Evolutionary conservation across 169 alveolate genomes (phyloP).

Genomic region (Plasmodium yoelii): DNA sequence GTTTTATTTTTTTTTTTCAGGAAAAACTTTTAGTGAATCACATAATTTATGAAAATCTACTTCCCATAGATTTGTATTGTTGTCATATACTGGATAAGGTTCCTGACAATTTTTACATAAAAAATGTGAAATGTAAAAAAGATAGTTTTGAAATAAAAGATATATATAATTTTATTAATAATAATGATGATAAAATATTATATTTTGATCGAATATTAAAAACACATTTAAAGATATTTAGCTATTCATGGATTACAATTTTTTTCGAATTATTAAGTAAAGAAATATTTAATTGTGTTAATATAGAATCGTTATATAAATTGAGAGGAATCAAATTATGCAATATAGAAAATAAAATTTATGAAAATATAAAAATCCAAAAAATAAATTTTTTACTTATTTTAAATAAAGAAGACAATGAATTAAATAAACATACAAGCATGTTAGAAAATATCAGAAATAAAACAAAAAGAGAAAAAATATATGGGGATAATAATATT

Average conservation of each 20-base stretch:
- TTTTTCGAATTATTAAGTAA: conserved; percentile 37
- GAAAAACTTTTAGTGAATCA: conserved; percentile 41
- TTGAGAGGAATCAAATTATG: conserved; percentile 49
- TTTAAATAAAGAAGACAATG: conserved; percentile 33
- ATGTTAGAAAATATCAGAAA: not conserved
- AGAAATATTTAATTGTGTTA: conserved; percentile 16
- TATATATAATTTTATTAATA: conserved; percentile 17
- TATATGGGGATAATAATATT: no score
- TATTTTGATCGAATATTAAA: conserved; percentile 51
- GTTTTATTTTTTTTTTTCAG: conserved; percentile 7
- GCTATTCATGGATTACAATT: conserved; percentile 69
- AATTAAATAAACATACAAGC: conserved; percentile 8
- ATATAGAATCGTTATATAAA: conserved; percentile 28
- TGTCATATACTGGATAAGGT: conserved; percentile 20
- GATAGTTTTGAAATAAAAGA: not conserved
- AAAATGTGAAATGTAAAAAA: conserved; percentile 2
- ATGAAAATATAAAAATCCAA: conserved; percentile 52
- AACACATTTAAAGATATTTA: conserved; percentile 48
- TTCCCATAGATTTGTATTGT: conserved; percentile 49
- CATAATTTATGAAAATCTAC: conserved; percentile 49
- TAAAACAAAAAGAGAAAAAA: not conserved
- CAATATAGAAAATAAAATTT: conserved; percentile 41
- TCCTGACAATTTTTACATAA: conserved; percentile 58
- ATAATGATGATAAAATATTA: conserved; percentile 20
- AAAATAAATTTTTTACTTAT: conserved; percentile 39